Conservation (phyloP, 2,329 filamentous ascomycete species). For the Ceratocystis harringtonii region DNA sequence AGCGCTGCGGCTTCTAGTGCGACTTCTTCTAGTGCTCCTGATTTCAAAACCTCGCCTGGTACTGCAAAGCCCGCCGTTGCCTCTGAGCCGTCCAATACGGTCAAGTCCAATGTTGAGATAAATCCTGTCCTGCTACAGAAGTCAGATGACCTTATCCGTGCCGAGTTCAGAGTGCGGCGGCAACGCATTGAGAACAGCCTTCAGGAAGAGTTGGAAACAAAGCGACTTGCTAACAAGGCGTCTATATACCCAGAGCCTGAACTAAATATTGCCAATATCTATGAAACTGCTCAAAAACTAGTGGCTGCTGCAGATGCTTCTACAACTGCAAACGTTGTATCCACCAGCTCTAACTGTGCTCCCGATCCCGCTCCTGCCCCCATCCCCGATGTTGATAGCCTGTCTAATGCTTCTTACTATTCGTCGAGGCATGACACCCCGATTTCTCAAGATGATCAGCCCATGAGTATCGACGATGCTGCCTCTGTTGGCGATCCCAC, state of each 20-base stretch:
- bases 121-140: constrained; percentile 76
- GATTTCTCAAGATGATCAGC: constrained; percentile 28
- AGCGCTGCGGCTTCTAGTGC: background rate
- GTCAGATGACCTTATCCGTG: constrained; percentile 67
- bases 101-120: constrained; percentile 48
- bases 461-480: constrained; percentile 16
- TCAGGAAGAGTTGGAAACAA: constrained; percentile 54
- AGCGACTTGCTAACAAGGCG: constrained; percentile 34
- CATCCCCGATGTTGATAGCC: constrained; percentile 13
- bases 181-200: constrained; percentile 65
- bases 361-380: constrained; percentile 20
- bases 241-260: constrained; percentile 23
- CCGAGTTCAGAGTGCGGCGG: constrained; percentile 65
- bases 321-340: constrained; percentile 27
- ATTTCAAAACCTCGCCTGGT: background rate
- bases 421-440: constrained; percentile 82
- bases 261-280: constrained; percentile 57
- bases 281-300: constrained; percentile 53
- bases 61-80: background rate
- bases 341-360: constrained; percentile 42
- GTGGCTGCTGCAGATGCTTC: constrained; percentile 34
- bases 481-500: constrained; percentile 15
- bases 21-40: background rate
- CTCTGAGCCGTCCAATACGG: constrained; percentile 18
- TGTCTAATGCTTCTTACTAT: constrained; percentile 72